Percentiles rank a stretch among this genome's conserved stretches.
Conservation (phyloP, 805 yeast species). For the Cyberlindnera lachancei region DNA sequence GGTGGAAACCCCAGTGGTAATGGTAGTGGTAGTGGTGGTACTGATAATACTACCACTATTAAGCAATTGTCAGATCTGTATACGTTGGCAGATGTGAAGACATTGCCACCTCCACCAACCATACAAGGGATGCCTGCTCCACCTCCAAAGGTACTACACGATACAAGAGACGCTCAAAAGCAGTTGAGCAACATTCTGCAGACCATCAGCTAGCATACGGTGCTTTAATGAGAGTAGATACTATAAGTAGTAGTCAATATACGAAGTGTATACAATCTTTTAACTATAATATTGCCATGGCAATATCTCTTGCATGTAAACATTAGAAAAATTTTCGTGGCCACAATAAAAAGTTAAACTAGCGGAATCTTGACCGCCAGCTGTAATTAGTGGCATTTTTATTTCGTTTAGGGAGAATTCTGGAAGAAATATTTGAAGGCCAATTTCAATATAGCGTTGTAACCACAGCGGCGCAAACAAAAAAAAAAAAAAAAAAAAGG, state of each 20-base stretch:
- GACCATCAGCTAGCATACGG: constrained; percentile 10
- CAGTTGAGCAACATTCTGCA: constrained; percentile 15
- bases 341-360: neutral
- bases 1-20: too few species aligned
- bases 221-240: too few species aligned
- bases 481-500: too few species aligned
- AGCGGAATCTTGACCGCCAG: too few species aligned
- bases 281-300: constrained; percentile 1
- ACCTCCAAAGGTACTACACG: constrained; percentile 19
- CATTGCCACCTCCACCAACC: constrained; percentile 22
- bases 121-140: constrained; percentile 18
- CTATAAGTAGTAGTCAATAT: too few species aligned
- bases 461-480: too few species aligned
- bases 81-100: constrained; percentile 13
- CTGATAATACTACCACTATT: constrained; percentile 2
- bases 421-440: too few species aligned
- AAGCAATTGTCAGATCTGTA: constrained; percentile 9
- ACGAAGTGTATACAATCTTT: too few species aligned
- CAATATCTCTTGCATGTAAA: neutral
- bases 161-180: constrained; percentile 5
- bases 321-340: neutral
- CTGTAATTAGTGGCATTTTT: too few species aligned
- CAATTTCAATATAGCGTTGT: too few species aligned
- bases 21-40: neutral
- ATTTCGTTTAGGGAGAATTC: too few species aligned